Evolutionary conservation across 495 filamentous ascomycete genomes (phyloP).

Genomic region (Daldinia loculata): DNA sequence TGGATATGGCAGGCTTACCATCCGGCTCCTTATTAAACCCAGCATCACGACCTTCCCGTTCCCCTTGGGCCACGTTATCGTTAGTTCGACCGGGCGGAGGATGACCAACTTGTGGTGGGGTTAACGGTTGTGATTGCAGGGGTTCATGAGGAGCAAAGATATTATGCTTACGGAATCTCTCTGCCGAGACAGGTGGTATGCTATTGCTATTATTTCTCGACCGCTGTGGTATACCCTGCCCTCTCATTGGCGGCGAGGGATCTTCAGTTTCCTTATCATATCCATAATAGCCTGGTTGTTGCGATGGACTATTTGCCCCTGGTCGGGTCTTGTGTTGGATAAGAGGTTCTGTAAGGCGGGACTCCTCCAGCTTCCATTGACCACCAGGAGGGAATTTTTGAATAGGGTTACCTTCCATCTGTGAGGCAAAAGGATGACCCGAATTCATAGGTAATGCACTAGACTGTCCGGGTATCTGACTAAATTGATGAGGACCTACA

Average conservation of each 20-base stretch:
- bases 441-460: constrained; percentile 26
- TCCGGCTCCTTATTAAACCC: constrained; percentile 34
- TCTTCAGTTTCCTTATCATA: constrained; percentile 59
- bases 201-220: constrained; percentile 40
- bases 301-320: constrained; percentile 48
- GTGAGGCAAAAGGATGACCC: constrained; percentile 35
- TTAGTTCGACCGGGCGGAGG: constrained; percentile 27
- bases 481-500: constrained; percentile 17
- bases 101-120: constrained; percentile 27
- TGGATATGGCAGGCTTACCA: constrained; percentile 17
- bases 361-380: constrained; percentile 57
- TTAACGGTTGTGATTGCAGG: constrained; percentile 34
- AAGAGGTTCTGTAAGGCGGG: constrained; percentile 55
- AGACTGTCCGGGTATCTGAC: constrained; percentile 23
- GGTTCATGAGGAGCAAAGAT: constrained; percentile 34
- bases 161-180: constrained; percentile 48
- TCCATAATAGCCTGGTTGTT: constrained; percentile 48
- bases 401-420: constrained; percentile 38
- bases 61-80: constrained; percentile 8
- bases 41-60: constrained; percentile 3
- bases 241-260: constrained; percentile 12
- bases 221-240: constrained; percentile 17
- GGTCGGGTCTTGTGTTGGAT: constrained; percentile 50
- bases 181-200: constrained; percentile 52
- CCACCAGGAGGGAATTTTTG: constrained; percentile 41